These are phyloP conservation scores for Liquidambar formosana DNA, from an alignment of 164 flowering plant species.

Conservation along the genomic window DNA sequence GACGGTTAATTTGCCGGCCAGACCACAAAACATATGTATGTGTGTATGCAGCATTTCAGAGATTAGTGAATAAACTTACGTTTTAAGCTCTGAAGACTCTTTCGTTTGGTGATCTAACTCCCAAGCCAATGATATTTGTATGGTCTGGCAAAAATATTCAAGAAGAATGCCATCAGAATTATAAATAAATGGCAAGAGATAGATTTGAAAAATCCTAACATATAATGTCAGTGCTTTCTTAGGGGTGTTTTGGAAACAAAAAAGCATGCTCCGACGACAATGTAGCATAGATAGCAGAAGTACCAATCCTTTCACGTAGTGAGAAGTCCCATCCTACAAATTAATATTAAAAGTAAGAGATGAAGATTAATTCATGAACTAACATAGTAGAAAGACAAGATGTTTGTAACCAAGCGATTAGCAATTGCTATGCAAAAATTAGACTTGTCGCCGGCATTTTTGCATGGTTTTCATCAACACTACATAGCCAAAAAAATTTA, in stretches of 20 bases:
- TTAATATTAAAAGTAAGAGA: background rate
- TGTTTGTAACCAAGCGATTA: no score
- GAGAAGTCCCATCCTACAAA: constrained; percentile 66
- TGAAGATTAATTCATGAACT: no score
- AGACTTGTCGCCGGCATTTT: no score
- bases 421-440: no score
- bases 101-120: constrained; percentile 4
- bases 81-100: constrained; percentile 18
- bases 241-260: constrained; percentile 38
- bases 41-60: background rate
- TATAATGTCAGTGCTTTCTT: constrained; percentile 44
- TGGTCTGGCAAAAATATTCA: constrained; percentile 18
- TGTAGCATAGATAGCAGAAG: constrained; percentile 59
- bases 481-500: no score
- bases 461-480: no score
- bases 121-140: constrained; percentile 7
- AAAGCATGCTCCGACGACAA: constrained; percentile 58
- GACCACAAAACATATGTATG: background rate
- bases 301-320: constrained; percentile 64
- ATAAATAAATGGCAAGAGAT: no score
- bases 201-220: no score
- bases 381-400: no score
- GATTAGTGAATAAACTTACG: background rate
- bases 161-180: background rate
- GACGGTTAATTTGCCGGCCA: no score